Evolutionary conservation across 2,329 filamentous ascomycete genomes (phyloP), one percentile per base, ranked within the genome.

Genomic region (Penicillium sp.): DNA sequence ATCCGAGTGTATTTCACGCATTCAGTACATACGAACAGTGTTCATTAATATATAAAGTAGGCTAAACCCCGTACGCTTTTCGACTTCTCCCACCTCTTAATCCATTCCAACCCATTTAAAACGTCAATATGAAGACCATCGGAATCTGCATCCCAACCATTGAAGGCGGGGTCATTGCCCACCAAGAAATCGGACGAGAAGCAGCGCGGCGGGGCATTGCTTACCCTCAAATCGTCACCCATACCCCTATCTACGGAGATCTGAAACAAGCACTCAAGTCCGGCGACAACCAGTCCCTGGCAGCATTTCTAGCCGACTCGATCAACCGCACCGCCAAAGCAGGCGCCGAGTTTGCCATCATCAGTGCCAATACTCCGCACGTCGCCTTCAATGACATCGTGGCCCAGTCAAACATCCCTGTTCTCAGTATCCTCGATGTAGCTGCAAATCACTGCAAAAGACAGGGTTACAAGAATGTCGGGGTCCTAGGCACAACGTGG

Each of bases 91-190:
- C 25, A 27, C 25, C 5, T 8, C 25, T 3, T 21, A 8, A 12
- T 5, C 10, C 3, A 29, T 6, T 29, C 6, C 16, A 31, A 37
- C 3, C 16, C 18, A 7, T 6, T 7, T 1, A 4, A 13, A n/a
- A 25, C 1, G 1, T n/a, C 32, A 35, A 40, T 1, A 55, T 57
- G 55, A 57, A 57, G 25, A 53, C 49, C 6, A 56, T 58, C 31
- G 56, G 54, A 42, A 56, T 56, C 23, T 56, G 46, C 25, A 56
- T 56, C 31, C 54, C 50, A 15, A 54, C 54, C n/a, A 54, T 56
- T 13, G 50, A 56, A 52, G 50, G 50, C 3, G 45, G 52, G 8
- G 56, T 55, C 7, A 46, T 56, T 16, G 48, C 44, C 18, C 52
- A 52, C 29, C 56, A 56, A 45, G 48, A 58, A 37, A 55, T 56